Evolutionary conservation across 768 basidiomycete genomes (phyloP).

Genomic region (Amanita pseudoporphyria): DNA sequence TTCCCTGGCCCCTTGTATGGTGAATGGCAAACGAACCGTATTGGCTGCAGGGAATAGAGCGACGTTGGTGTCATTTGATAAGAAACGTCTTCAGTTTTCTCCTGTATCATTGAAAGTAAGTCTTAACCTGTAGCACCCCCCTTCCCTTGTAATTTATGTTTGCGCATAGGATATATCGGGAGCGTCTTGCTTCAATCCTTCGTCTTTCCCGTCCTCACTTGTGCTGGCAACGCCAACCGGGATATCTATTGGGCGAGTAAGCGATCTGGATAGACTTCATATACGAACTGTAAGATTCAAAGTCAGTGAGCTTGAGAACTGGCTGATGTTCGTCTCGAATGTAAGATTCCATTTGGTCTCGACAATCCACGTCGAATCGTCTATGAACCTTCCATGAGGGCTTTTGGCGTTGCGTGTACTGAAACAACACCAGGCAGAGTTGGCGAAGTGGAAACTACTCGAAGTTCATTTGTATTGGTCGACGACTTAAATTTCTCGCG

Average conservation of each 20-base stretch:
- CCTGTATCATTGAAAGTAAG: slow-evolving; percentile 61
- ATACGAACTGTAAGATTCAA: slow-evolving; percentile 53
- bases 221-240: slow-evolving; percentile 44
- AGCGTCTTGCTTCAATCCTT: slow-evolving; percentile 39
- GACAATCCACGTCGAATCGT: slow-evolving; percentile 64
- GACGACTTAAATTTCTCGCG: slow-evolving; percentile 57
- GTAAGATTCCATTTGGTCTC: slow-evolving; percentile 59
- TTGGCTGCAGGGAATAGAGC: slow-evolving; percentile 68
- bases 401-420: slow-evolving; percentile 59
- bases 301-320: neutral
- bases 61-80: slow-evolving; percentile 60
- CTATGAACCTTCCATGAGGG: slow-evolving; percentile 41
- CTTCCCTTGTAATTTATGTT: neutral
- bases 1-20: slow-evolving; percentile 40
- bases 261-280: slow-evolving; percentile 69
- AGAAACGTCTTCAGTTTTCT: slow-evolving; percentile 53
- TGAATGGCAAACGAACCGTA: slow-evolving; percentile 46
- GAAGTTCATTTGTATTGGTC: slow-evolving; percentile 54
- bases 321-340: neutral
- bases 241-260: slow-evolving; percentile 57
- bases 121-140: neutral
- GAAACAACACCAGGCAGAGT: slow-evolving; percentile 44
- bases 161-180: slow-evolving; percentile 38
- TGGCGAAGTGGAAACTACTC: slow-evolving; percentile 35
- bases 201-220: slow-evolving; percentile 41